These are phyloP conservation scores for Picea abies DNA, from an alignment of 83 land plant species.

Conservation along the genomic window DNA sequence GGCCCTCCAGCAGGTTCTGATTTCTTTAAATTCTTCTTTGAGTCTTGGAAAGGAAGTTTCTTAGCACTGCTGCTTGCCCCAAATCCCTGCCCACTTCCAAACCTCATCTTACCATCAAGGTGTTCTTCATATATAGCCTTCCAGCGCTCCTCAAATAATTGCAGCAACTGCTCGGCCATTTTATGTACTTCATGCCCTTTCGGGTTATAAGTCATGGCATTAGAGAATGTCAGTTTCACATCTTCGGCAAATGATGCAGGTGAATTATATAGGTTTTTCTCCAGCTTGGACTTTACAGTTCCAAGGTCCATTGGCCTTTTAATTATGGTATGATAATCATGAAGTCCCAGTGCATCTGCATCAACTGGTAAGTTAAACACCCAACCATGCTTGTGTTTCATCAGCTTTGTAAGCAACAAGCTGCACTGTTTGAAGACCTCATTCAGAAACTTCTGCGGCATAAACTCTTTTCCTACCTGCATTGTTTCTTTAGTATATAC, in stretches of 20 bases:
- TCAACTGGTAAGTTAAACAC: slow-evolving; percentile 84
- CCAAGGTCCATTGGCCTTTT: slow-evolving; percentile 93
- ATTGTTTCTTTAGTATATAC: slow-evolving; percentile 17
- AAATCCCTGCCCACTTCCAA: slow-evolving; percentile 30
- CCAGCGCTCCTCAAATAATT: slow-evolving; percentile 75
- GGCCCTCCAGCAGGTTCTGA: slow-evolving; percentile 36
- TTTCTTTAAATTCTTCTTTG: slow-evolving; percentile 34
- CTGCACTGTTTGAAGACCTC: slow-evolving; percentile 56
- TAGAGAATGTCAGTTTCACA: slow-evolving; percentile 70
- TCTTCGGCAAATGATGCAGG: slow-evolving; percentile 80
- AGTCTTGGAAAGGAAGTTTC: slow-evolving; percentile 24
- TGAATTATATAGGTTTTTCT: slow-evolving; percentile 43
- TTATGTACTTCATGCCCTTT: slow-evolving; percentile 74
- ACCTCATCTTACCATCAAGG: slow-evolving; percentile 31
- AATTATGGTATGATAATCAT: slow-evolving; percentile 70
- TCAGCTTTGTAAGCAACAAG: slow-evolving; percentile 53
- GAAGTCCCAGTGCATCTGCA: slow-evolving; percentile 57
- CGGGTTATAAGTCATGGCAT: slow-evolving; percentile 91
- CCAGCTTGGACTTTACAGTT: slow-evolving; percentile 65
- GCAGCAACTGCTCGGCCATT: slow-evolving; percentile 68
- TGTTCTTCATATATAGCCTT: slow-evolving; percentile 50
- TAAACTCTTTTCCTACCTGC: slow-evolving; percentile 31
- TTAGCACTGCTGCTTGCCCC: slow-evolving; percentile 23
- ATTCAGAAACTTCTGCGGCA: slow-evolving; percentile 21
- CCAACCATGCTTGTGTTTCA: slow-evolving; percentile 82